Evolutionary conservation across 108 stramenopile genomes (phyloP), one percentile per base, ranked within the genome.

Genomic region (Cyclotella cryptica): DNA sequence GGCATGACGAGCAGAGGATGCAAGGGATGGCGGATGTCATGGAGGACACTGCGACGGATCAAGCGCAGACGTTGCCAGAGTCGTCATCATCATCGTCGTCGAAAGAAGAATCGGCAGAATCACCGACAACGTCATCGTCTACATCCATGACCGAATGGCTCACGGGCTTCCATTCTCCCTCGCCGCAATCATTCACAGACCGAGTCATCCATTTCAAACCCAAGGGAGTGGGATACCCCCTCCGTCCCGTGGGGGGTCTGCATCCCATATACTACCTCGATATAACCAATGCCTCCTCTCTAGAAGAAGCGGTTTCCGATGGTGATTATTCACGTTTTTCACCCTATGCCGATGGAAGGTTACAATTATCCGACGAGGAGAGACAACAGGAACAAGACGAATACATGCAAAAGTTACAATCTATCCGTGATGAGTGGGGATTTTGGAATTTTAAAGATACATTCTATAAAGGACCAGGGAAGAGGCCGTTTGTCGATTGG

Each of bases 371-470:
- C 24, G 14, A n/a, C 0, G 72, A 73, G 26, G 67, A 74, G 53
- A 45, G 80, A 15, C 10, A 42, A 10, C 2, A 12, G 22, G 80
- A 80, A 55, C 72, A 74, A 39, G 19, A 21, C 0, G 18, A 52
- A 21, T 80, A 72, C 64, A 10, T 60, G 12, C 17, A 46, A 0
- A 58, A 80, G 42, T 47, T 74, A 57, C 52, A 62, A 42, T 19
- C n/a, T 15, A 69, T 80, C 14, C 58, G 80, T 18, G 35, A 74
- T 17, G 18, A 51, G 17, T 80, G 72, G 66, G 80, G 80, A 0
- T 72, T 59, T 64, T 80, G 80, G 80, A 42, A 80, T 0, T 80
- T 80, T 40, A 51, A 24, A 30, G 80, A 80, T 55, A 28, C 53
- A 1, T 75, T 66, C 19, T 18, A 26, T 10, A 30, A 57, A 22